Base-by-base conservation (phyloP, 2,329 filamentous ascomycete genomes). In the Pseudogymnoascus sp. region DNA sequence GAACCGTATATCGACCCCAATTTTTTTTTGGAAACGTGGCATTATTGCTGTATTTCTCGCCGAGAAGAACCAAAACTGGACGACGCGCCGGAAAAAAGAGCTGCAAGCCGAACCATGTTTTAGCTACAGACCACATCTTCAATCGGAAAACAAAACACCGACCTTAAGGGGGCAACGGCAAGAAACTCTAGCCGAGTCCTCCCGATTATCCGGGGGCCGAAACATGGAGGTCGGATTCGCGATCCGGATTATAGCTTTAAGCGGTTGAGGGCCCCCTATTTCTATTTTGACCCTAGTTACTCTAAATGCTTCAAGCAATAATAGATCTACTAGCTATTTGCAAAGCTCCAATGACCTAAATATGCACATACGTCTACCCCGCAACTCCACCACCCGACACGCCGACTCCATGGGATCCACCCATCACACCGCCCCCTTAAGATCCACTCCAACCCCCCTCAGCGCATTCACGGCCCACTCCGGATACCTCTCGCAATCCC, bases 381-480 rank as follows among this genome's bases (percentile, higher is more conserved):
- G 11, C 42, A 47, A 47, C 42, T 47, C 21, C 42, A 47, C 42
- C 42, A 23, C 42, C 18, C 5, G 42, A 14, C 42, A 47, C 7
- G 10, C 18, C 42, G 42, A 11, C 21, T 12, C 12, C 42, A 25
- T 14, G 6, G 6, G 18, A 47, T 25, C 42, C 18, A 14, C 21
- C 10, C 11, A 7, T 59, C 18, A 59, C 59, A 25, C 31, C 28
- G n/a, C 53, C 35, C 62, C 69, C 69, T 87, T 75, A 69, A 92
- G 73, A 76, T 96, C 87, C 63, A 99, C 84, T 1, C 88, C 90
- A n/a, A 97, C 93, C 0, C 81, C 82, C 65, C 77, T 81, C 66
- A 99, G 75, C 5, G 94, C 91, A 61, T 84, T 84, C 2, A 96
- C 86, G 1, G 91, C 92, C 94, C 94, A 99, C 0, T 78, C 75